Conservation (phyloP, 2,329 filamentous ascomycete species). For the Allantophomopsis cytisporea region DNA sequence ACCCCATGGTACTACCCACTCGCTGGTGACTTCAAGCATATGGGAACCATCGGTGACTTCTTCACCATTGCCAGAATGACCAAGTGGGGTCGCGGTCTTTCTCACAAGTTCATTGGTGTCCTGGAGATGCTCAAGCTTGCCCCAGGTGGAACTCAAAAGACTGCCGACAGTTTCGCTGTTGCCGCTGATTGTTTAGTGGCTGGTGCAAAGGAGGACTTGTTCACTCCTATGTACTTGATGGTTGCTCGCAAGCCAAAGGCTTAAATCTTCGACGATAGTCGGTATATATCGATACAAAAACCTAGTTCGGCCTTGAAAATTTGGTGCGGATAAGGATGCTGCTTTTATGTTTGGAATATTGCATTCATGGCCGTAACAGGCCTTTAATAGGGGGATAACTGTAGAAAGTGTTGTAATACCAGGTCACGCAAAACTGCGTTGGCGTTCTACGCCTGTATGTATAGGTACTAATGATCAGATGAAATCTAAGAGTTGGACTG, state of each 20-base stretch:
- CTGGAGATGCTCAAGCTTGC: constrained; percentile 66
- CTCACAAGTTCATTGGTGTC: constrained; percentile 64
- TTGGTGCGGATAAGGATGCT: too few relatives aligned
- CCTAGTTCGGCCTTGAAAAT: too few relatives aligned
- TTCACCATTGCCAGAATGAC: constrained; percentile 85
- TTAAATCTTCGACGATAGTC: neutral
- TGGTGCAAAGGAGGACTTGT: constrained; percentile 79
- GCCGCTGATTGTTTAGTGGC: constrained; percentile 79
- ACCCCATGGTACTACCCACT: constrained; percentile 93
- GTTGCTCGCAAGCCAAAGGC: constrained; percentile 66
- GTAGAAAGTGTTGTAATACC: too few relatives aligned
- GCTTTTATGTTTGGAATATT: too few relatives aligned
- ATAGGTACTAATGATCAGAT: too few relatives aligned
- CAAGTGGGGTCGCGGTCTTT: constrained; percentile 59
- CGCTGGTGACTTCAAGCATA: constrained; percentile 72
- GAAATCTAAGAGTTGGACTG: too few relatives aligned
- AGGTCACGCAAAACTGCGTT: too few relatives aligned
- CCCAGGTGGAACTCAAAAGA: constrained; percentile 80
- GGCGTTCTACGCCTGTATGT: too few relatives aligned
- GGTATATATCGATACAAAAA: too few relatives aligned
- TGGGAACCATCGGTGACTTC: constrained; percentile 66
- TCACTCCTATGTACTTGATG: constrained; percentile 98
- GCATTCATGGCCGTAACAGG: too few relatives aligned
- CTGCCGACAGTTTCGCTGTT: constrained; percentile 73
- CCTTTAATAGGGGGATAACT: too few relatives aligned